phyloP scores from a whole-genome alignment of 371 early-diverging fungal species.

The Lichtheimia corymbifera region DNA sequence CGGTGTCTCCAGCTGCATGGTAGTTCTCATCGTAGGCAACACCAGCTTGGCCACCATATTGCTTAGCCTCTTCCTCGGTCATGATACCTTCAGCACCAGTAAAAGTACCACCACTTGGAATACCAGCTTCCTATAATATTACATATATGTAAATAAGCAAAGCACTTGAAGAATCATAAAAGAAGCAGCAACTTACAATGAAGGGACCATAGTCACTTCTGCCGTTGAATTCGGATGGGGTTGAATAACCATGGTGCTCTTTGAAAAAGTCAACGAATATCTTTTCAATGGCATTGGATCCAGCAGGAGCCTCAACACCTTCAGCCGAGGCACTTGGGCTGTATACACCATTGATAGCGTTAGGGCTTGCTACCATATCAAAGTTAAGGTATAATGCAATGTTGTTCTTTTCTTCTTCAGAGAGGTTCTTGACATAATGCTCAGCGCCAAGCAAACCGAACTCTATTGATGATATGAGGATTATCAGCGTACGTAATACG shows the following conservation, averaged over 20 bases:
- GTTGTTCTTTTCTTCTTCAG: slow-evolving; percentile 32
- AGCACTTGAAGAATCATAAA: not conserved
- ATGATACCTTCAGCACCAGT: slow-evolving; percentile 71
- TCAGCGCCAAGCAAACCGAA: slow-evolving; percentile 73
- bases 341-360: slow-evolving; percentile 57
- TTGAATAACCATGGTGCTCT: slow-evolving; percentile 31
- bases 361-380: slow-evolving; percentile 81
- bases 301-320: slow-evolving; percentile 26
- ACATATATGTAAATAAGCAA: not conserved
- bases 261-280: slow-evolving; percentile 60
- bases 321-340: slow-evolving; percentile 34
- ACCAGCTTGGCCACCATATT: slow-evolving; percentile 70
- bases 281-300: slow-evolving; percentile 52
- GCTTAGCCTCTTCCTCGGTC: slow-evolving; percentile 49
- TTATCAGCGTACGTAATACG: not conserved
- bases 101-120: slow-evolving; percentile 64
- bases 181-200: slow-evolving; percentile 43
- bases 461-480: slow-evolving; percentile 18
- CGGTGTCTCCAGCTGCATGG: slow-evolving; percentile 37
- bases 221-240: slow-evolving; percentile 31
- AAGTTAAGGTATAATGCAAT: slow-evolving; percentile 69
- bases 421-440: slow-evolving; percentile 46
- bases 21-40: slow-evolving; percentile 70
- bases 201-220: slow-evolving; percentile 50
- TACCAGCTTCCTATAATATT: slow-evolving; percentile 24